Percentiles rank a stretch among this genome's conserved stretches.
Evolutionary conservation across 2,329 filamentous ascomycete genomes (phyloP).

Genomic region (Fusarium sp.): DNA sequence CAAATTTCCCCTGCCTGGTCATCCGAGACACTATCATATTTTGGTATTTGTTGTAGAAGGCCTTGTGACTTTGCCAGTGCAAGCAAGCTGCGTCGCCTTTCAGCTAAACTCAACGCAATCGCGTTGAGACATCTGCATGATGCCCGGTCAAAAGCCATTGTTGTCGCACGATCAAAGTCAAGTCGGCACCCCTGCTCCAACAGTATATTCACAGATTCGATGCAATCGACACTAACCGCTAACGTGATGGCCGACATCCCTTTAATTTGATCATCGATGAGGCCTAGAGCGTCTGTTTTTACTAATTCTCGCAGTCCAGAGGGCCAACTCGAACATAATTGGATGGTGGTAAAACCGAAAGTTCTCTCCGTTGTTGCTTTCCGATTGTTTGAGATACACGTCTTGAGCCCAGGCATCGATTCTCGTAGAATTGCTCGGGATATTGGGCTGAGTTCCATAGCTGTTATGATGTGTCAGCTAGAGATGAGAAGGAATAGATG

Average conservation of each 20-base stretch:
- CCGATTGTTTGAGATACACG: accelerated
- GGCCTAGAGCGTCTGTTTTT: background rate
- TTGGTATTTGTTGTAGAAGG: background rate
- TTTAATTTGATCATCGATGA: background rate
- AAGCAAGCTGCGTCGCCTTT: background rate
- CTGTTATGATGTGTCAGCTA: no score
- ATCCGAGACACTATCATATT: background rate
- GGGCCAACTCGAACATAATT: background rate
- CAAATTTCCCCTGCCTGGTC: background rate
- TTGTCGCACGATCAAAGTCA: background rate
- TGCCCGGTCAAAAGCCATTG: no score
- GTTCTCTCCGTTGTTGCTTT: background rate
- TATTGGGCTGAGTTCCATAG: background rate
- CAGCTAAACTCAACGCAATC: background rate
- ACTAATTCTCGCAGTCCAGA: background rate
- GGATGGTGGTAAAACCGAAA: background rate
- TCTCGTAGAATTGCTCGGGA: background rate
- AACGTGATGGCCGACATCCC: no score
- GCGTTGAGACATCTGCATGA: no score
- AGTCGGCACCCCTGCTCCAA: background rate
- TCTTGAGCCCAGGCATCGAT: accelerated
- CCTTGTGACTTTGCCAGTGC: accelerated
- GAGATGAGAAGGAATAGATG: no score
- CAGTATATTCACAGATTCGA: accelerated
- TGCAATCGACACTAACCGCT: background rate